phyloP scores from a whole-genome alignment of 2,329 filamentous ascomycete genomes.

The Oidium heveae region DNA sequence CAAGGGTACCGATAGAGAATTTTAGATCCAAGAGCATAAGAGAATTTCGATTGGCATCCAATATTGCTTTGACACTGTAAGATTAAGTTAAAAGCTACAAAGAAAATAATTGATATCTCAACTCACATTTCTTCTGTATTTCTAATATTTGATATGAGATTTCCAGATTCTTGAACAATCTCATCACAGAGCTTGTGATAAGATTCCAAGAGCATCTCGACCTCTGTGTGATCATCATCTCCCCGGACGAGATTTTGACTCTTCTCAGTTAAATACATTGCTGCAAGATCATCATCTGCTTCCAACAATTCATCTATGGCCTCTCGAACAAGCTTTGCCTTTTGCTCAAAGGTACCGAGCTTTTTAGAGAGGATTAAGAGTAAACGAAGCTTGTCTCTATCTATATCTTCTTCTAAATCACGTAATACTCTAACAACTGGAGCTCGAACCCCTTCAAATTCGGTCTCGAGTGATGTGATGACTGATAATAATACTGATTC shows the following conservation, averaged over 20 bases:
- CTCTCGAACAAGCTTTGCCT: conserved; percentile 77
- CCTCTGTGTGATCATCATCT: conserved; percentile 78
- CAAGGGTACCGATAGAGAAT: conserved; percentile 83
- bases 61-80: conserved; percentile 67
- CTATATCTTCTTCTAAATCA: conserved; percentile 89
- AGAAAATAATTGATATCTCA: neutral
- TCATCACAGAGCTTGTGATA: conserved; percentile 97
- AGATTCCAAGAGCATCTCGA: conserved; percentile 88
- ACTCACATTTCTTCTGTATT: conserved; percentile 95
- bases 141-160: conserved; percentile 77
- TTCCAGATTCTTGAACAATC: conserved; percentile 85
- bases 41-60: conserved; percentile 92
- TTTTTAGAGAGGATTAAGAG: conserved; percentile 88
- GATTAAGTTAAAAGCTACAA: conserved; percentile 1
- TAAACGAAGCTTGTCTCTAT: conserved; percentile 74
- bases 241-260: conserved; percentile 43
- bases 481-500: conserved; percentile 90
- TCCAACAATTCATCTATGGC: conserved; percentile 89
- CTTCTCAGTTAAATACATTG: conserved; percentile 92
- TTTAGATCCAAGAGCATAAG: conserved; percentile 95
- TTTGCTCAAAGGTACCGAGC: conserved; percentile 91
- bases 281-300: conserved; percentile 78
- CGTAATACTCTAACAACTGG: conserved; percentile 72
- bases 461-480: conserved; percentile 71
- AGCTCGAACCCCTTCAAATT: conserved; percentile 82